Percentiles rank a stretch among this genome's conserved stretches.
These are phyloP conservation scores for Tetrastigma voinierianum DNA, from an alignment of 164 flowering plant genomes.

Conservation along the genomic window DNA sequence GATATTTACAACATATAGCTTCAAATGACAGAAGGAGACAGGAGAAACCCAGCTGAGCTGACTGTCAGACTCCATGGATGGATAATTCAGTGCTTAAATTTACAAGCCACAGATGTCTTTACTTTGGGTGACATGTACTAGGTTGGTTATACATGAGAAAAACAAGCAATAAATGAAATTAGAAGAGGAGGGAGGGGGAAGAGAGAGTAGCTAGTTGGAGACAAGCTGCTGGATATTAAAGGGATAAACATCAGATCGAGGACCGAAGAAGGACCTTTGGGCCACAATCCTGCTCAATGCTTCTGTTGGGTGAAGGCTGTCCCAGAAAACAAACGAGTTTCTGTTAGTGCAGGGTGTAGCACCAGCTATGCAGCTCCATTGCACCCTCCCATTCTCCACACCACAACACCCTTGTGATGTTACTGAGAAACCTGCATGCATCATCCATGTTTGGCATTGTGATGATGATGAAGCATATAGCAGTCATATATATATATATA, in stretches of 20 bases:
- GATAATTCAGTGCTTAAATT: too few species aligned
- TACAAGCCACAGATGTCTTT: too few species aligned
- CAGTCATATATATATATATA: too few species aligned
- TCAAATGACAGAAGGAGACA: too few species aligned
- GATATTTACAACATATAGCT: too few species aligned
- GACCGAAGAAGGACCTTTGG: conserved; percentile 7
- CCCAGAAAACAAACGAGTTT: conserved; percentile 14
- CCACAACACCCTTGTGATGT: conserved; percentile 13
- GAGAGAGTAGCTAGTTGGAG: neutral
- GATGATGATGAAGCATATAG: too few species aligned
- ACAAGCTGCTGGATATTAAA: conserved; percentile 18
- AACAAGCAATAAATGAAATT: too few species aligned
- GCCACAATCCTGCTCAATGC: conserved; percentile 13
- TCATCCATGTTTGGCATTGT: too few species aligned
- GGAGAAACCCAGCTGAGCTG: too few species aligned
- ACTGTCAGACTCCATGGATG: too few species aligned
- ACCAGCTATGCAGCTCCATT: conserved; percentile 9
- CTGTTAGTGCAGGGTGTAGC: conserved; percentile 9
- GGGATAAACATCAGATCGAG: conserved; percentile 10
- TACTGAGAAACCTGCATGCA: conserved; percentile 15
- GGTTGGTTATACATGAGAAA: too few species aligned
- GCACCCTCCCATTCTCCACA: conserved; percentile 2
- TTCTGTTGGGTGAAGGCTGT: conserved; percentile 16
- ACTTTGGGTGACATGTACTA: too few species aligned
- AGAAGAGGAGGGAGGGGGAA: neutral